Evolutionary conservation across 2,329 filamentous ascomycete species (phyloP), one percentile per base, ranked within the genome.

Genomic region (Ophiostoma perfectum): DNA sequence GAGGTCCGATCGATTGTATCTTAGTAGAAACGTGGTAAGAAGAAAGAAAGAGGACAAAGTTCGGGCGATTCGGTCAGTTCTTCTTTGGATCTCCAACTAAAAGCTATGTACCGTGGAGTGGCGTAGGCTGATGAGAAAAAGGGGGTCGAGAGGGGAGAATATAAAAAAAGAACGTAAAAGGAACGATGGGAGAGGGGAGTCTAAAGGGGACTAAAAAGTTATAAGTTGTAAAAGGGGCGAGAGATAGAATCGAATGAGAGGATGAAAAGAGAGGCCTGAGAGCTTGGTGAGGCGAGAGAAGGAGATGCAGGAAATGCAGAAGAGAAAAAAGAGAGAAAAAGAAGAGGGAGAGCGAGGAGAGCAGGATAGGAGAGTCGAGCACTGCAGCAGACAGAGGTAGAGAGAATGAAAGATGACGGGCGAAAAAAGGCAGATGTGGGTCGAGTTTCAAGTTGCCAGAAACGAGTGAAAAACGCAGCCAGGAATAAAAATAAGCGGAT

Each of bases 381-480:
- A 18, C 65, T 47, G 39, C 27, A 11, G 42, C 41, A 42, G 39
- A 58, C 27, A n/a, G 12, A 62, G n/a, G 38, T 11, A 39, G 45
- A 49, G 44, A 36, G 18, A 27, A 49, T 11, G 8, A 36, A 65
- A n/a, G 64, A 47, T 64, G 64, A 66, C 27, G 44, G 58, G 45
- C 44, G 18, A 64, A 70, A 68, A 67, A 66, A 68, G 66, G 67
- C 11, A 16, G 66, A 66, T 44, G 69, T 68, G 69, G 69, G 67
- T 66, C 66, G 38, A 62, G 69, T 68, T 70, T 68, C 66, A 70
- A 66, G 69, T 68, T 68, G 63, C 58, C 55, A 49, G 39, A 65
- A 42, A 58, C 52, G 60, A 60, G 27, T 27, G 60, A 47, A 58
- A 62, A 60, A 52, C 9, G 38, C 27, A 9, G 62, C 60, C 12